Evolutionary conservation across 2,329 filamentous ascomycete genomes (phyloP).

Genomic region (Aspergillus texensis): DNA sequence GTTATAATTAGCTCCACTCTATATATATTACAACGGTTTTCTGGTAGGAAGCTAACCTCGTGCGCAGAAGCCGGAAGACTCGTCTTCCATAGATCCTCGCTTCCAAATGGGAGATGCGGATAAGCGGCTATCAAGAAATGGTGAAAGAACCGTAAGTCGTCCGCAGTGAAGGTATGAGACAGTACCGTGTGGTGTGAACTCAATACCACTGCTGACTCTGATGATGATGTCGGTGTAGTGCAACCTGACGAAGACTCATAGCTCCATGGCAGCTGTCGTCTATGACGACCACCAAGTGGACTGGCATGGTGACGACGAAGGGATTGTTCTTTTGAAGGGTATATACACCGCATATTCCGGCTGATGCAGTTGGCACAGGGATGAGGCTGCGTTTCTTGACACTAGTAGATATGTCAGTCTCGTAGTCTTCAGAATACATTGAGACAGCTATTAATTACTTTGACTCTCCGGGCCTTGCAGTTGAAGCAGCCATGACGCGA

Average conservation of each 20-base stretch:
- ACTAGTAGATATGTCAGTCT: slow-evolving; percentile 21
- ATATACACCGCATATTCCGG: slow-evolving; percentile 36
- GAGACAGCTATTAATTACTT: slow-evolving; percentile 36
- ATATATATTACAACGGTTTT: background rate
- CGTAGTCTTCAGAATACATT: background rate
- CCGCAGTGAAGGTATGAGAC: slow-evolving; percentile 37
- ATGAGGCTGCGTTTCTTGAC: slow-evolving; percentile 40
- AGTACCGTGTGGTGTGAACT: background rate
- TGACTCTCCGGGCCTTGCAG: slow-evolving; percentile 51
- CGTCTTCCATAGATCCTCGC: slow-evolving; percentile 68
- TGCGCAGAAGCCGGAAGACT: slow-evolving; percentile 69
- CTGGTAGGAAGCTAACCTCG: slow-evolving; percentile 4
- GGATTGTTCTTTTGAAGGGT: slow-evolving; percentile 26
- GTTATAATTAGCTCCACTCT: background rate
- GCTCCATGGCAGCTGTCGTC: slow-evolving; percentile 12
- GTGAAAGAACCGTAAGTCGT: slow-evolving; percentile 57
- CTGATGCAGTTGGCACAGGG: slow-evolving; percentile 41
- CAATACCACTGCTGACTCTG: slow-evolving; percentile 16
- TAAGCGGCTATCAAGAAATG: slow-evolving; percentile 57
- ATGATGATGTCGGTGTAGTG: slow-evolving; percentile 2
- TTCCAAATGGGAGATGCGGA: slow-evolving; percentile 66
- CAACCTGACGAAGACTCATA: background rate
- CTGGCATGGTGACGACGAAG: background rate
- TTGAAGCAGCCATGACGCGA: slow-evolving; percentile 44
- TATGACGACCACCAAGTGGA: background rate